Percentiles rank a stretch among this genome's conserved stretches.
Evolutionary conservation across 441 rosid genomes (phyloP).

Genomic region (Biscutella auriculata): DNA sequence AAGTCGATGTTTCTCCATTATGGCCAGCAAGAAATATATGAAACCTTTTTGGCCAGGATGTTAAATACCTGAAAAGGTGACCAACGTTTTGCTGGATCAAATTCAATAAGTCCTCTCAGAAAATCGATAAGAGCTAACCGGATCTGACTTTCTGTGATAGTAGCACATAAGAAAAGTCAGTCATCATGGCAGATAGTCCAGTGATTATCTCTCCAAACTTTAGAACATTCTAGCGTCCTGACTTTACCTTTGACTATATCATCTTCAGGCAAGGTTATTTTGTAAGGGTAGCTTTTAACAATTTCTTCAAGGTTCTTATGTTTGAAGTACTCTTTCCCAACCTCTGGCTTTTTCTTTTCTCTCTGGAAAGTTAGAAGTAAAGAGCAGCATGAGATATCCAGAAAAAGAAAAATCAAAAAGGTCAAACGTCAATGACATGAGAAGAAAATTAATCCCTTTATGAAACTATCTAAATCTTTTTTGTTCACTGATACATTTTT

Average conservation of each 20-base stretch:
- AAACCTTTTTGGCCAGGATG: slow-evolving; percentile 2
- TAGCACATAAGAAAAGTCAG: slow-evolving; percentile 1
- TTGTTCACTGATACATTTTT: background rate
- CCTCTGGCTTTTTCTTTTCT: slow-evolving; percentile 71
- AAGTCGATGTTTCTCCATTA: slow-evolving; percentile 12
- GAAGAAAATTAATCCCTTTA: background rate
- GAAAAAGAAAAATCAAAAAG: background rate
- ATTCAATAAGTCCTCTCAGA: slow-evolving; percentile 94
- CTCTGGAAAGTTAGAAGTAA: slow-evolving; percentile 40
- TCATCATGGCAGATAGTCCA: background rate
- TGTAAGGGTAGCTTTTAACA: slow-evolving; percentile 75
- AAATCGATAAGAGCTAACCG: slow-evolving; percentile 94
- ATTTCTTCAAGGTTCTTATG: slow-evolving; percentile 92
- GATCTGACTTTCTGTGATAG: slow-evolving; percentile 61
- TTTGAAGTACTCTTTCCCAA: slow-evolving; percentile 94
- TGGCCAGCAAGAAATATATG: background rate
- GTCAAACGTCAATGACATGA: slow-evolving; percentile 4
- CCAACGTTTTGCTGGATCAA: slow-evolving; percentile 99
- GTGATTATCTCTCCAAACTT: background rate
- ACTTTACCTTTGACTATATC: slow-evolving; percentile 71
- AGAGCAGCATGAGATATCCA: background rate
- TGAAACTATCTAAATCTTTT: background rate
- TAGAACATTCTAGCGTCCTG: background rate
- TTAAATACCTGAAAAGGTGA: slow-evolving; percentile 82
- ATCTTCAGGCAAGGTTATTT: slow-evolving; percentile 65